Evolutionary conservation across 352 stramenopile genomes (phyloP), one percentile per base, ranked within the genome.

Genomic region (Pythium graminicola): DNA sequence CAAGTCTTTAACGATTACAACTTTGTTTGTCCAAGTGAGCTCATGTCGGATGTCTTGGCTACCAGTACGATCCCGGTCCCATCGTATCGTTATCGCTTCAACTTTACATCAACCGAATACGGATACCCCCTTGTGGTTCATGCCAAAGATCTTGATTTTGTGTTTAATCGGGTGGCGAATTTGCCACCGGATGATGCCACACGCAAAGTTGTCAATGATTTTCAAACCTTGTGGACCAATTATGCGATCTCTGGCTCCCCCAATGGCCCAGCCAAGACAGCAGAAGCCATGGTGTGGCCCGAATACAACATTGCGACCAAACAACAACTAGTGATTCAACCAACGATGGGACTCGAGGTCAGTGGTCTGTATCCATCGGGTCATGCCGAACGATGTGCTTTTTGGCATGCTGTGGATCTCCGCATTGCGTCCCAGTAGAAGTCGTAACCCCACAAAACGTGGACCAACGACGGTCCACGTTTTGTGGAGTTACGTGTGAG

Each of bases 51-150:
- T 16, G 39, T 38, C 2, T 19, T 17, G 24, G 24, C 16, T 31
- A 20, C 29, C 7, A 14, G n/a, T 13, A 13, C 29, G 29, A 6
- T 23, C 4, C 36, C 44, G 26, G 10, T 23, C 4, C 36, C 44
- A 20, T 20, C 39, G n/a, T 62, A 47, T 17, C 54, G 46, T 38
- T 62, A 62, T 39, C 54, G 54, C 7, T 62, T 47, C 54, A 62
- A 62, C 46, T 16, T 29, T 2, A 32, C 54, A 0, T 16, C 26
- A 16, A 41, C 33, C 16, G 19, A 11, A 10, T 4, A 36, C 17
- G 54, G 54, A 0, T 8, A 14, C 1, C 28, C 45, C 2, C 36
- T 62, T 7, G 54, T 32, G 14, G 2, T 56, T 22, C 54, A 62
- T 39, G 19, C 38, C 1, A 28, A 16, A 1, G 54, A 62, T 1